Conservation (phyloP, 1,139 yeast species). For the Pneumocystis murina region DNA sequence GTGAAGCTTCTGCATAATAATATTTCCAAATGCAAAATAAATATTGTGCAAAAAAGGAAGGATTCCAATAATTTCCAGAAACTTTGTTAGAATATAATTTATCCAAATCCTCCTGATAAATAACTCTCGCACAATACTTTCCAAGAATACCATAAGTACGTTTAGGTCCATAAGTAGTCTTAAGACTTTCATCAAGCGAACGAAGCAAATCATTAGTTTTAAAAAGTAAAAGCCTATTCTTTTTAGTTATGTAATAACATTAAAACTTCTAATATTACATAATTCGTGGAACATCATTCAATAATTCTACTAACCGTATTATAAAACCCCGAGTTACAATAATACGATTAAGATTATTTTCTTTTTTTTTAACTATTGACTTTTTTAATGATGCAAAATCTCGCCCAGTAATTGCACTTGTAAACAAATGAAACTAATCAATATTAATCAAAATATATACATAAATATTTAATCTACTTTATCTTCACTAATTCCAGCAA, state of each 20-base stretch:
- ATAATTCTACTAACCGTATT: constrained; percentile 62
- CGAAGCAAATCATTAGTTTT: constrained; percentile 92
- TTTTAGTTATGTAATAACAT: neutral
- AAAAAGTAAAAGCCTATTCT: constrained; percentile 43
- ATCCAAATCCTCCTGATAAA: constrained; percentile 40
- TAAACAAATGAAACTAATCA: constrained; percentile 60
- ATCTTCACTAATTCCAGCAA: constrained; percentile 62
- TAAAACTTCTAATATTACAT: constrained; percentile 26
- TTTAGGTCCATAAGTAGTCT: constrained; percentile 75
- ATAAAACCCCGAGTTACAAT: constrained; percentile 47
- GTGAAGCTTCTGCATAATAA: neutral
- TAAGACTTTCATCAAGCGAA: constrained; percentile 66
- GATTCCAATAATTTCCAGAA: neutral
- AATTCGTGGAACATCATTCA: constrained; percentile 69
- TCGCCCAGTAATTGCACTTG: constrained; percentile 91
- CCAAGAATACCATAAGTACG: constrained; percentile 82
- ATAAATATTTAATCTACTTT: neutral
- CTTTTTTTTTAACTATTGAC: constrained; percentile 28
- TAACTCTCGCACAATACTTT: constrained; percentile 69
- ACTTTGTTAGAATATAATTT: neutral
- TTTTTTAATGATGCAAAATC: constrained; percentile 40
- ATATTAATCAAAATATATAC: neutral
- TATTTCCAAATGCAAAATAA: neutral
- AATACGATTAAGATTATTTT: constrained; percentile 49
- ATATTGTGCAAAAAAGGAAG: neutral